Conservation (phyloP, 108 stramenopile genomes). For the Chaetoceros tenuissimus region DNA sequence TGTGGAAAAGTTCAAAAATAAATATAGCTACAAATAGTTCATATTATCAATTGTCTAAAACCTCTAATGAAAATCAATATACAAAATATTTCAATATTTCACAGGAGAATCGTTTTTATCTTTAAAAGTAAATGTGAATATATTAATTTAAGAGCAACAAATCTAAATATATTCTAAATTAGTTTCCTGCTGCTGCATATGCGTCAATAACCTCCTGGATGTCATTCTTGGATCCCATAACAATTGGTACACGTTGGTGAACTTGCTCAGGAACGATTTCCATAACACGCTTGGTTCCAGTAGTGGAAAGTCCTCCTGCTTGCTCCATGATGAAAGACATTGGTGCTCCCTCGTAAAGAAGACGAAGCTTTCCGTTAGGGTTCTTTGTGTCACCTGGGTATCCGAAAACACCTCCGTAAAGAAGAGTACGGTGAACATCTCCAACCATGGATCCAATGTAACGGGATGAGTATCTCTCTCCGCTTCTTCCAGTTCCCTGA, state of each 20-base stretch:
- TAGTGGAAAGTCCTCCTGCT: slow-evolving; percentile 67
- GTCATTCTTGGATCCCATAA: slow-evolving; percentile 74
- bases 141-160: too few relatives aligned
- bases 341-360: slow-evolving; percentile 72
- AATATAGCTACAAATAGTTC: too few relatives aligned
- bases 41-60: too few relatives aligned
- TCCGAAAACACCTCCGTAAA: slow-evolving; percentile 90
- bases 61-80: too few relatives aligned
- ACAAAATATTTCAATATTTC: too few relatives aligned
- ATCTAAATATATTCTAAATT: too few relatives aligned
- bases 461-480: slow-evolving; percentile 48
- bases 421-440: slow-evolving; percentile 89
- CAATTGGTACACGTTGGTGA: slow-evolving; percentile 53
- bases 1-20: too few relatives aligned
- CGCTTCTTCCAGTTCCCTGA: slow-evolving; percentile 23
- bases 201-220: slow-evolving; percentile 62
- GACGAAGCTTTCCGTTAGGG: slow-evolving; percentile 60
- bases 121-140: too few relatives aligned
- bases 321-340: slow-evolving; percentile 90
- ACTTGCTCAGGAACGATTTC: slow-evolving; percentile 31
- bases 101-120: too few relatives aligned
- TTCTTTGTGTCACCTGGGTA: slow-evolving; percentile 76
- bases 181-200: too few relatives aligned
- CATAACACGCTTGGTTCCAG: slow-evolving; percentile 36
- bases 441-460: slow-evolving; percentile 94